Percentiles rank a stretch among this genome's conserved stretches.
phyloP scores from a whole-genome alignment of 164 flowering plant genomes.

The Chimonanthus salicifolius region DNA sequence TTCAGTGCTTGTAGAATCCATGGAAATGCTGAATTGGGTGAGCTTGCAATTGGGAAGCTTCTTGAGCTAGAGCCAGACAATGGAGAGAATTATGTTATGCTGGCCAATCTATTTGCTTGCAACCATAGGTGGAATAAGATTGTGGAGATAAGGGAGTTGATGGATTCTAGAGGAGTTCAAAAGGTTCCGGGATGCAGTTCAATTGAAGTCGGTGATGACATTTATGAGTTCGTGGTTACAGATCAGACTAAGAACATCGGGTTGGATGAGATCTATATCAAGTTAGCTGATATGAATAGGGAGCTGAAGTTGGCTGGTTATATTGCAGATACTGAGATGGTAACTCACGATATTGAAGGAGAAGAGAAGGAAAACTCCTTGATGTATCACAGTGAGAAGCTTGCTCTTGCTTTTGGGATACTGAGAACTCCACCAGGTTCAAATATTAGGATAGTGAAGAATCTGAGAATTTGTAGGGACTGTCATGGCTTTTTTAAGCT shows the following conservation, averaged over 20 bases:
- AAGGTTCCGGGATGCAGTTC: constrained; percentile 45
- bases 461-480: constrained; percentile 6
- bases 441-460: constrained; percentile 13
- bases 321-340: constrained; percentile 7
- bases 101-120: constrained; percentile 32
- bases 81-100: constrained; percentile 40
- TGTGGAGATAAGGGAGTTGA: constrained; percentile 26
- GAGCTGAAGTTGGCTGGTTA: constrained; percentile 7
- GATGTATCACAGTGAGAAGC: constrained; percentile 13
- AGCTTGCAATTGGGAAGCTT: constrained; percentile 26
- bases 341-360: constrained; percentile 9
- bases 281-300: constrained; percentile 5
- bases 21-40: constrained; percentile 30
- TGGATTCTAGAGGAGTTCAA: constrained; percentile 30
- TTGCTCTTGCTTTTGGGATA: constrained; percentile 10
- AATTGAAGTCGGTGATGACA: constrained; percentile 28
- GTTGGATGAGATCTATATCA: constrained; percentile 1
- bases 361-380: constrained; percentile 10
- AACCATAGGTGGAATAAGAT: constrained; percentile 37
- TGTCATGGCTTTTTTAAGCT: constrained; percentile 10
- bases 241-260: constrained; percentile 11
- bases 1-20: constrained; percentile 13
- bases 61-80: constrained; percentile 35
- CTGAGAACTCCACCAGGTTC: constrained; percentile 6
- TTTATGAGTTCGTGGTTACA: constrained; percentile 38